Evolutionary conservation across 441 rosid species (phyloP).

Genomic region (Euphorbia celastroides): DNA sequence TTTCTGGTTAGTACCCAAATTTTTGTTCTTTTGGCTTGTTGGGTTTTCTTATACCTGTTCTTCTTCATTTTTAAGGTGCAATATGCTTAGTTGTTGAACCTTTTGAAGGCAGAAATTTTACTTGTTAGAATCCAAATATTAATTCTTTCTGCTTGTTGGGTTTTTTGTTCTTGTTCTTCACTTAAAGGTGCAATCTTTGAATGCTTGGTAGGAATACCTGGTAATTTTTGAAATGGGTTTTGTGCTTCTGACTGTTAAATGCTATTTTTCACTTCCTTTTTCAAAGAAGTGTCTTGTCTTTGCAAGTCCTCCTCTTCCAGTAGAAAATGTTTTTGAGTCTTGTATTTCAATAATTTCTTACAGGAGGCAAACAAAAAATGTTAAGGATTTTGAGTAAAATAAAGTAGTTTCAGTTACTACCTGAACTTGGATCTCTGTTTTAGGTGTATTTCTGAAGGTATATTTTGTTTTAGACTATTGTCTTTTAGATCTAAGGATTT

Average conservation of each 20-base stretch:
- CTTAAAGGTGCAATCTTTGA: not conserved
- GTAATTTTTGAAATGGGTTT: not conserved
- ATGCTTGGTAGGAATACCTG: not conserved
- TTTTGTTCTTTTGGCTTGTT: not conserved
- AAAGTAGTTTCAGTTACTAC: not conserved
- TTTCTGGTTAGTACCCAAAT: too few relatives aligned
- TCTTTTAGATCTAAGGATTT: slow-evolving; percentile 16
- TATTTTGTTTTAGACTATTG: not conserved
- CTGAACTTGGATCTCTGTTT: slow-evolving; percentile 16
- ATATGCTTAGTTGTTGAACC: too few relatives aligned
- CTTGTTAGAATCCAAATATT: not conserved
- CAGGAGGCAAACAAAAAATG: not conserved
- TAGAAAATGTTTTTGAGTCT: slow-evolving; percentile 7
- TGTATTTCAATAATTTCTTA: not conserved
- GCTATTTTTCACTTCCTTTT: slow-evolving; percentile 8
- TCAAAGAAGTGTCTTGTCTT: not conserved
- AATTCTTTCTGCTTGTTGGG: not conserved
- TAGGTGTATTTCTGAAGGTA: slow-evolving; percentile 1
- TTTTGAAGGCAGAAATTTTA: too few relatives aligned
- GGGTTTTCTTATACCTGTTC: slow-evolving; percentile 10
- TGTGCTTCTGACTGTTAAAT: not conserved
- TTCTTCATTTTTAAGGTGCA: too few relatives aligned
- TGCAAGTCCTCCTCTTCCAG: not conserved
- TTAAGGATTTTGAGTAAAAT: not conserved
- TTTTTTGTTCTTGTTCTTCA: not conserved